Percentiles rank a stretch among this genome's conserved stretches.
phyloP scores from a whole-genome alignment of 257 asterid genomes.

The Rauvolfia tetraphylla region DNA sequence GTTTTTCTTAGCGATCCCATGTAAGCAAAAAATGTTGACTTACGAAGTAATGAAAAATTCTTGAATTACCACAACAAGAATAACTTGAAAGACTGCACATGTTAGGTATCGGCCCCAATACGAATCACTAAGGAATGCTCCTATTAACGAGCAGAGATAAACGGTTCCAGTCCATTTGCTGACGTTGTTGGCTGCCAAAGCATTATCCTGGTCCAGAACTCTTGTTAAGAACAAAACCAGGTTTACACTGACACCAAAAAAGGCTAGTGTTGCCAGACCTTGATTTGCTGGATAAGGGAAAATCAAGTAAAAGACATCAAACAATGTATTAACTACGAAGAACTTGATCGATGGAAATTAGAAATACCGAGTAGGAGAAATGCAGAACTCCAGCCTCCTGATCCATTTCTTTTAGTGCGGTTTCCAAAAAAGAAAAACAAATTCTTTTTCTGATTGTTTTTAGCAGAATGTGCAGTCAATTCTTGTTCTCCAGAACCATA shows the following conservation, averaged over 20 bases:
- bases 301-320: too few relatives aligned
- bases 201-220: conserved; percentile 67
- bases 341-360: background rate
- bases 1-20: background rate
- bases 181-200: conserved; percentile 72
- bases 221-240: conserved; percentile 68
- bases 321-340: background rate
- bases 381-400: conserved; percentile 65
- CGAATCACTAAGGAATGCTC: conserved; percentile 87
- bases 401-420: conserved; percentile 18
- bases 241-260: conserved; percentile 83
- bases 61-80: conserved; percentile 50
- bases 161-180: conserved; percentile 90
- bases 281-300: conserved; percentile 47
- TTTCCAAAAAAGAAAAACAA: background rate
- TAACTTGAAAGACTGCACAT: conserved; percentile 61
- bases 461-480: background rate
- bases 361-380: conserved; percentile 54
- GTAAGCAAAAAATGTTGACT: background rate
- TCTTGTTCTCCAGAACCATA: conserved; percentile 7
- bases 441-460: conserved; percentile 9
- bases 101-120: conserved; percentile 83
- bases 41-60: background rate
- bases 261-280: conserved; percentile 77
- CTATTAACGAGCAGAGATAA: conserved; percentile 66